Conservation (phyloP, 1,139 yeast genomes). For the Yamadazyma dushanensis region DNA sequence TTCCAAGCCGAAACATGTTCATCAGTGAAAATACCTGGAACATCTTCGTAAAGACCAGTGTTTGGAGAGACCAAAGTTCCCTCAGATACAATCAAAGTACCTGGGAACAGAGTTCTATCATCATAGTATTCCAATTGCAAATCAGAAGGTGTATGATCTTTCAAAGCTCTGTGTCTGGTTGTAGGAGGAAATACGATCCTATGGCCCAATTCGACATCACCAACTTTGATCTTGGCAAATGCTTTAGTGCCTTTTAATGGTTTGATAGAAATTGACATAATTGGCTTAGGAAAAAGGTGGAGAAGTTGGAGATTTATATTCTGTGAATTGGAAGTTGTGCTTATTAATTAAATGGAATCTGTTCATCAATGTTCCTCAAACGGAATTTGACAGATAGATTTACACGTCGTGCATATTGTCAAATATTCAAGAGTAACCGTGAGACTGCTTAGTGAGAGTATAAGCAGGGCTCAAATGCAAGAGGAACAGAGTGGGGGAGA, state of each 20-base stretch:
- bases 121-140: slow-evolving; percentile 50
- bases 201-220: slow-evolving; percentile 4
- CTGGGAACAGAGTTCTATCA: slow-evolving; percentile 53
- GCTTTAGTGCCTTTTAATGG: slow-evolving; percentile 4
- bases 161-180: slow-evolving; percentile 42
- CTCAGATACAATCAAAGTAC: slow-evolving; percentile 50
- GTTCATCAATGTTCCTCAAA: too few species aligned
- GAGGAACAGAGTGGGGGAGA: too few species aligned
- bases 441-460: too few species aligned
- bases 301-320: too few species aligned
- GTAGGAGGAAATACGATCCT: slow-evolving; percentile 8
- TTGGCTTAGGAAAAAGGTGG: too few species aligned
- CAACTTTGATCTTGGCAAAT: slow-evolving; percentile 5
- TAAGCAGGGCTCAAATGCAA: too few species aligned
- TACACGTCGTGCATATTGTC: too few species aligned
- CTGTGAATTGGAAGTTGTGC: too few species aligned
- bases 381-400: too few species aligned
- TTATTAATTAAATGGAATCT: too few species aligned
- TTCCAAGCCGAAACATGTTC: slow-evolving; percentile 50
- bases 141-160: slow-evolving; percentile 46
- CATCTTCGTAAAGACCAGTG: slow-evolving; percentile 39
- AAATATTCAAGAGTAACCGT: too few species aligned
- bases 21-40: slow-evolving; percentile 55
- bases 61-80: slow-evolving; percentile 30
- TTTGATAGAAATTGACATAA: slow-evolving; percentile 3